Evolutionary conservation across 495 filamentous ascomycete species (phyloP).

Genomic region (Baudoinia panamericana): DNA sequence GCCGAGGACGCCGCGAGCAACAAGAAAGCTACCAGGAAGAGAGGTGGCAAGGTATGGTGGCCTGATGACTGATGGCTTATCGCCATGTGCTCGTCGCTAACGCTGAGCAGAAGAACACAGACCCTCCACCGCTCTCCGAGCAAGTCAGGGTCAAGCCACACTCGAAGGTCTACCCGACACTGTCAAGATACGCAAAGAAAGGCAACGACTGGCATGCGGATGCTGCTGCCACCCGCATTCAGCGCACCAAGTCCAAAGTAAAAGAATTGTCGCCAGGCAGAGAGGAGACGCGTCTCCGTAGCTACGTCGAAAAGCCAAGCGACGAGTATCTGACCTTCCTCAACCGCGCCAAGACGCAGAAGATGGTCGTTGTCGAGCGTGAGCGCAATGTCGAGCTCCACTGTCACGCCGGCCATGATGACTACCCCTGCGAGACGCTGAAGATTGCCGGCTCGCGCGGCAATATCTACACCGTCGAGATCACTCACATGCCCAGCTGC

Average conservation of each 20-base stretch:
- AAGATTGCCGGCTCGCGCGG: conserved; percentile 62
- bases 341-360: conserved; percentile 34
- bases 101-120: neutral
- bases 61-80: no score
- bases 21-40: no score
- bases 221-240: neutral
- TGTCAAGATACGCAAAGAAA: neutral
- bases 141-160: neutral
- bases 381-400: conserved; percentile 31
- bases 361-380: conserved; percentile 46
- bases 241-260: neutral
- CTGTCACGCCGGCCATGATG: conserved; percentile 21
- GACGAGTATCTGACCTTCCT: conserved; percentile 15
- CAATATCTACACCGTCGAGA: conserved; percentile 55
- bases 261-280: neutral
- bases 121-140: neutral
- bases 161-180: conserved; percentile 1
- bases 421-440: conserved; percentile 41
- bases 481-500: conserved; percentile 47
- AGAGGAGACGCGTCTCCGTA: conserved; percentile 1
- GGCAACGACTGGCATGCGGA: conserved; percentile 1
- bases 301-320: neutral
- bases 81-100: no score
- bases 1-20: no score
- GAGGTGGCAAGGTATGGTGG: no score